These are phyloP conservation scores for Penicillium turbatum DNA, from an alignment of 495 filamentous ascomycete genomes.

Conservation along the genomic window DNA sequence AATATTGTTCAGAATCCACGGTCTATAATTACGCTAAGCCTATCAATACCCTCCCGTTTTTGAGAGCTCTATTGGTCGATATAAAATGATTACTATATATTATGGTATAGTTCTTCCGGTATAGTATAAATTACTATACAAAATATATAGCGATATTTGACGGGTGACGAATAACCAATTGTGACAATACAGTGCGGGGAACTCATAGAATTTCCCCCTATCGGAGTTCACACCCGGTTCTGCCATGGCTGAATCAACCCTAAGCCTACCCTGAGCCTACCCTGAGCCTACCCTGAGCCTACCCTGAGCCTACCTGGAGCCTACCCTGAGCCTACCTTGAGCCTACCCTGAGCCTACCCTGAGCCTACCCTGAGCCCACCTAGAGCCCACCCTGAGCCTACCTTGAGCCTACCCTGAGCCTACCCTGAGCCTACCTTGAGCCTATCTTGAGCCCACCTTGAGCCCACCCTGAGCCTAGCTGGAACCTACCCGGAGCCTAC, in stretches of 20 bases:
- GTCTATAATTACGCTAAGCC: not conserved
- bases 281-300: too few relatives aligned
- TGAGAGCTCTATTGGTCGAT: not conserved
- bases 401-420: too few relatives aligned
- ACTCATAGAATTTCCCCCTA: conserved; percentile 9
- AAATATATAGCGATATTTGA: not conserved
- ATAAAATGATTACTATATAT: not conserved
- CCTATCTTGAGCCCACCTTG: not conserved
- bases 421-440: too few relatives aligned
- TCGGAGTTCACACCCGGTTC: not conserved
- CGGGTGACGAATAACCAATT: not conserved
- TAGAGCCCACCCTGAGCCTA: too few relatives aligned
- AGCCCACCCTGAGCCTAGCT: not conserved
- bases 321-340: too few relatives aligned
- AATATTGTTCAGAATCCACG: not conserved
- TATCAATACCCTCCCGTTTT: conserved; percentile 1
- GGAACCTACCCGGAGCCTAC: not conserved
- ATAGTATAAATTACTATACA: not conserved
- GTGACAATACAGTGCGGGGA: conserved; percentile 5
- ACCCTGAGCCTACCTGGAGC: too few relatives aligned
- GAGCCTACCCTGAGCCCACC: too few relatives aligned
- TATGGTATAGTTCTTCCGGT: conserved; percentile 1
- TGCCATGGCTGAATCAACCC: not conserved
- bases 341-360: too few relatives aligned
- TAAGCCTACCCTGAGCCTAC: too few relatives aligned